phyloP scores from a whole-genome alignment of 2,329 filamentous ascomycete genomes.

The Ilyonectria robusta region DNA sequence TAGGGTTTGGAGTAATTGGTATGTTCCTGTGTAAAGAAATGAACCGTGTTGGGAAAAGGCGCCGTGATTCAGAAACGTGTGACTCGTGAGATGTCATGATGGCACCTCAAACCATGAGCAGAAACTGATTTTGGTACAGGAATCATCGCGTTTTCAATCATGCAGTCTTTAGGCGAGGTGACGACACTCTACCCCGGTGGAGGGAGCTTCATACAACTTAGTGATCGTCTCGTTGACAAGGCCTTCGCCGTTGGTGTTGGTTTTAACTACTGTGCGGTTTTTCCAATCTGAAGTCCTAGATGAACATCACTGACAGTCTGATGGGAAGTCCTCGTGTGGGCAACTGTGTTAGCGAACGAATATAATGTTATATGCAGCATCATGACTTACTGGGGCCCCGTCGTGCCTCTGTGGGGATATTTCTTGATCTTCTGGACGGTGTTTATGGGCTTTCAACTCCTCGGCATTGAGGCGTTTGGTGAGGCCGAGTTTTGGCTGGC shows the following conservation, averaged over 20 bases:
- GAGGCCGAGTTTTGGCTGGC: constrained; percentile 87
- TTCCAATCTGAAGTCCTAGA: too few species aligned
- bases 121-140: constrained; percentile 47
- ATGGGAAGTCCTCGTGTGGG: constrained; percentile 64
- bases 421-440: constrained; percentile 83
- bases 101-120: neutral
- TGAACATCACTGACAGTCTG: too few species aligned
- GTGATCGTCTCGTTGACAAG: too few species aligned
- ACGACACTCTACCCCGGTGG: constrained; percentile 81
- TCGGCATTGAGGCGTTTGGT: constrained; percentile 82
- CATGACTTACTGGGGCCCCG: constrained; percentile 75
- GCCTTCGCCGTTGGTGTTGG: too few species aligned
- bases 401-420: constrained; percentile 74
- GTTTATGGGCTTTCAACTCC: constrained; percentile 77
- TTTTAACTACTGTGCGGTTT: constrained; percentile 76
- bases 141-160: constrained; percentile 76
- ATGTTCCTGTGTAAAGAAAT: constrained; percentile 27
- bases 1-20: constrained; percentile 80
- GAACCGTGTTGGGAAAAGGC: neutral
- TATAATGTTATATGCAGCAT: constrained; percentile 79
- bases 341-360: constrained; percentile 76
- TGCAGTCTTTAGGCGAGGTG: constrained; percentile 82
- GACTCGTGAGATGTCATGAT: neutral
- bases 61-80: neutral
- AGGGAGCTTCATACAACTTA: constrained; percentile 80